These are phyloP conservation scores for Xylaria polymorpha DNA, from an alignment of 2,329 filamentous ascomycete genomes.

Conservation along the genomic window DNA sequence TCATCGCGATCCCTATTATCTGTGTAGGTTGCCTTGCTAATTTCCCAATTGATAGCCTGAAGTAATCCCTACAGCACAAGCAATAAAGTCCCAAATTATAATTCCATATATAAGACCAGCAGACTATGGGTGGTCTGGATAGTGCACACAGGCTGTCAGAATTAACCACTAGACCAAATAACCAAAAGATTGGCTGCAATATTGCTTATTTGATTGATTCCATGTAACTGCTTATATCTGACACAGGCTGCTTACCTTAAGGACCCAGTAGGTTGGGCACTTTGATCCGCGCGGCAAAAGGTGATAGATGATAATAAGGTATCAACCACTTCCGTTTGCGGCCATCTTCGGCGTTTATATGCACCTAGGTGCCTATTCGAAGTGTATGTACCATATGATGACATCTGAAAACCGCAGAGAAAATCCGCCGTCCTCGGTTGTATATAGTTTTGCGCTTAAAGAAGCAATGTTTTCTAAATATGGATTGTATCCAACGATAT, in stretches of 20 bases:
- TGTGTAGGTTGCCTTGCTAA: neutral
- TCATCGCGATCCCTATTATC: neutral
- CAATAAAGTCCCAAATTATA: neutral
- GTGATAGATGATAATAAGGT: slow-evolving; percentile 1
- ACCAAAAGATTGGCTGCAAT: too few relatives aligned
- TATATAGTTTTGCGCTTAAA: neutral
- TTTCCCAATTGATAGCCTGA: slow-evolving; percentile 1
- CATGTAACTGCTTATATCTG: too few relatives aligned
- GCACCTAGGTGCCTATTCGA: neutral
- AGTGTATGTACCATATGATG: neutral
- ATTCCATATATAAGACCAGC: neutral
- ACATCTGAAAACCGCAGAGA: neutral
- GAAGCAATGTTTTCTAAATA: neutral
- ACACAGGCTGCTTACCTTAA: neutral
- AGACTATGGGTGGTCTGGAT: neutral
- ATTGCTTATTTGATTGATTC: too few relatives aligned
- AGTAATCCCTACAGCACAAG: neutral
- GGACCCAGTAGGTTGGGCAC: neutral
- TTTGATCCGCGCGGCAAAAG: slow-evolving; percentile 1
- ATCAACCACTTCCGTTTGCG: neutral
- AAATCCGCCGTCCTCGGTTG: neutral
- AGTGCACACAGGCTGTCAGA: neutral
- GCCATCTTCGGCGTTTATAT: neutral
- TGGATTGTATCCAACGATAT: too few relatives aligned
- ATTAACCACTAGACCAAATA: too few relatives aligned